Conservation (phyloP, 2,329 filamentous ascomycete genomes). For the Claviceps africana region DNA sequence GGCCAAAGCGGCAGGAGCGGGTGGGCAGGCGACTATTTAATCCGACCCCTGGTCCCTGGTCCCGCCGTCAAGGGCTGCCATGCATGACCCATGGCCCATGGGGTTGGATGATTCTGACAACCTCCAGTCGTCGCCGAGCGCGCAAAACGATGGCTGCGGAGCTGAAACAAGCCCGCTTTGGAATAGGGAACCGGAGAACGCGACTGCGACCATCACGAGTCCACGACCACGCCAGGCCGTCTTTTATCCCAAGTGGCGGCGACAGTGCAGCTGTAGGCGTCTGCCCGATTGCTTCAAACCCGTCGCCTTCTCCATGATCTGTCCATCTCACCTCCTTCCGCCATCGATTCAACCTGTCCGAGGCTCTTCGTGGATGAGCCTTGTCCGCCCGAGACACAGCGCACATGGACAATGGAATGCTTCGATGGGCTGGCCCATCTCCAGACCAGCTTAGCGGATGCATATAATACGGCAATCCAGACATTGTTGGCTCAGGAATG, state of each 20-base stretch:
- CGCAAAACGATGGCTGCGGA: background rate
- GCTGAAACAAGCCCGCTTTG: background rate
- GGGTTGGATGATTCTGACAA: no score
- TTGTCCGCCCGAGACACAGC: background rate
- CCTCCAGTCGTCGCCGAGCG: no score
- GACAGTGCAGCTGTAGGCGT: background rate
- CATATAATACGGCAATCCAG: background rate
- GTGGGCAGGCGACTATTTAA: background rate
- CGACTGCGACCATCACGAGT: background rate
- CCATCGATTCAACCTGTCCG: background rate
- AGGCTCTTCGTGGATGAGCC: background rate
- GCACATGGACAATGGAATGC: slow-evolving; percentile 7
- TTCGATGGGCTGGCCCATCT: slow-evolving; percentile 6
- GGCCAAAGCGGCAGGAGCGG: no score
- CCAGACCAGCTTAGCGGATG: background rate
- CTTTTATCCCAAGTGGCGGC: background rate
- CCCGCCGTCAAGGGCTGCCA: no score
- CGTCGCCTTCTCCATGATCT: background rate
- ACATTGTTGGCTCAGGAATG: background rate
- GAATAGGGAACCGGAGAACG: background rate
- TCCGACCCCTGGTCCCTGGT: background rate
- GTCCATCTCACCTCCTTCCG: background rate
- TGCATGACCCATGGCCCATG: no score
- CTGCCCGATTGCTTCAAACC: background rate
- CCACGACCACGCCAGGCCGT: background rate